These are phyloP conservation scores for Beauveria rudraprayagi DNA, from an alignment of 2,329 filamentous ascomycete species.

Conservation along the genomic window DNA sequence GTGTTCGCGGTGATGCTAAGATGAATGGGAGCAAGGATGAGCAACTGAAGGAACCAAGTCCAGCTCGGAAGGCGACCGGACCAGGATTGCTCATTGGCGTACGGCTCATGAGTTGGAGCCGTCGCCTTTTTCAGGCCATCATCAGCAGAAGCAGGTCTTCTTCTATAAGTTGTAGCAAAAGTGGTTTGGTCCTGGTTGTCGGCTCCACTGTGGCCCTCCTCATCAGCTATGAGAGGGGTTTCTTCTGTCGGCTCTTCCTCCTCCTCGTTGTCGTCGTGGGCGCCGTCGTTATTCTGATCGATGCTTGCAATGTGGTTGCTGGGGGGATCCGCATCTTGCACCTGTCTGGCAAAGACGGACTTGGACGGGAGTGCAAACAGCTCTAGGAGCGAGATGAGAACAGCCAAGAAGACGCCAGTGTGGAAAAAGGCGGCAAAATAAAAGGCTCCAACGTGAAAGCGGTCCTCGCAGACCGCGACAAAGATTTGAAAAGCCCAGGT, in stretches of 20 bases:
- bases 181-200: constrained; percentile 35
- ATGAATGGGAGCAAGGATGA: constrained; percentile 70
- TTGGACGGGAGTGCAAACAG: constrained; percentile 69
- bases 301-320: background rate
- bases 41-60: constrained; percentile 82
- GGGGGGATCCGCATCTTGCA: constrained; percentile 34
- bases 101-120: constrained; percentile 30
- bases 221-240: constrained; percentile 41
- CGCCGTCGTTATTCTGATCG: constrained; percentile 9
- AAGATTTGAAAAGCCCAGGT: constrained; percentile 66
- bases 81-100: constrained; percentile 76
- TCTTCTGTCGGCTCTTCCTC: constrained; percentile 36
- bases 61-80: constrained; percentile 69
- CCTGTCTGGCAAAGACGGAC: constrained; percentile 54
- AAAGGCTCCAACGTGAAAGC: constrained; percentile 62
- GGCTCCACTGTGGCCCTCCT: constrained; percentile 23
- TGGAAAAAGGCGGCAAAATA: constrained; percentile 81
- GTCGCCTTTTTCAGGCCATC: constrained; percentile 25
- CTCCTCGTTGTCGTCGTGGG: constrained; percentile 13
- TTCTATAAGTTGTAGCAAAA: constrained; percentile 48
- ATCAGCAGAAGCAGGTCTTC: constrained; percentile 30
- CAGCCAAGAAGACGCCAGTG: constrained; percentile 63
- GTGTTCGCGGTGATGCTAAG: constrained; percentile 72
- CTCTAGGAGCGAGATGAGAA: constrained; percentile 70
- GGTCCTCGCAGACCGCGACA: constrained; percentile 68